Percentiles rank a stretch among this genome's conserved stretches.
Evolutionary conservation across 139 green algal genomes (phyloP).

Genomic region (Helicosporidium sp.): DNA sequence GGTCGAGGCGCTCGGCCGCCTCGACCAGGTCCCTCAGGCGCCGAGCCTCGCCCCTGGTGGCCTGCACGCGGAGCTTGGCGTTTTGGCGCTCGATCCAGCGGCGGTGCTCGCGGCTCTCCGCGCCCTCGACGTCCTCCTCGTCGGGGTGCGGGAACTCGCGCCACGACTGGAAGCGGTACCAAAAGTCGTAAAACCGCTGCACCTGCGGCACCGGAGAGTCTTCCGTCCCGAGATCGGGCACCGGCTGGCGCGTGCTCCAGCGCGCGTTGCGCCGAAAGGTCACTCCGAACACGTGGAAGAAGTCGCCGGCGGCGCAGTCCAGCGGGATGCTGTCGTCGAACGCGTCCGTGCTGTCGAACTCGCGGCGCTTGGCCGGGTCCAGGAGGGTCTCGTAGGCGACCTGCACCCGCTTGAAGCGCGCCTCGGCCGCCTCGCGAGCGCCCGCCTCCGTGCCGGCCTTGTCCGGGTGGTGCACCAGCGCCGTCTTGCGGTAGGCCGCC

Average conservation of each 20-base stretch:
- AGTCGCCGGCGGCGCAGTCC: conserved; percentile 50
- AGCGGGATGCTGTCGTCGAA: conserved; percentile 83
- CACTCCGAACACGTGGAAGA: conserved; percentile 78
- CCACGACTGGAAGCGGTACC: conserved; percentile 78
- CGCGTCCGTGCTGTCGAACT: conserved; percentile 80
- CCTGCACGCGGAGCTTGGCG: conserved; percentile 73
- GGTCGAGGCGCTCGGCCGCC: conserved; percentile 57
- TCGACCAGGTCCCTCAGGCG: conserved; percentile 72
- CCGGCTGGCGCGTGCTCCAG: conserved; percentile 47
- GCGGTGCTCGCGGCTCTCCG: conserved; percentile 40
- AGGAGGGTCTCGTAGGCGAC: conserved; percentile 60
- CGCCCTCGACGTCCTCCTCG: conserved; percentile 75
- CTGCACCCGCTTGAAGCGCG: conserved; percentile 71
- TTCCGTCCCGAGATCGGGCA: conserved; percentile 48
- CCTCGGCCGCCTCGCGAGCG: conserved; percentile 31
- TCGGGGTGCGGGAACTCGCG: conserved; percentile 87
- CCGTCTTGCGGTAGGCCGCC: conserved; percentile 54
- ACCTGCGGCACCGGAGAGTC: conserved; percentile 20
- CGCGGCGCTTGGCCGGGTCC: conserved; percentile 51
- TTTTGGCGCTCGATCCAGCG: conserved; percentile 87
- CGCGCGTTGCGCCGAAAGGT: conserved; percentile 76
- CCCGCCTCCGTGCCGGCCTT: conserved; percentile 37
- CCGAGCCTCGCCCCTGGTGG: conserved; percentile 79
- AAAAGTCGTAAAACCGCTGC: conserved; percentile 88
- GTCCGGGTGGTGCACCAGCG: conserved; percentile 78